A percentile compares a stretch with the other conserved stretches of the same genome.
These are phyloP conservation scores for Fonsecaea nubica DNA, from an alignment of 2,329 filamentous ascomycete genomes.

Conservation along the genomic window DNA sequence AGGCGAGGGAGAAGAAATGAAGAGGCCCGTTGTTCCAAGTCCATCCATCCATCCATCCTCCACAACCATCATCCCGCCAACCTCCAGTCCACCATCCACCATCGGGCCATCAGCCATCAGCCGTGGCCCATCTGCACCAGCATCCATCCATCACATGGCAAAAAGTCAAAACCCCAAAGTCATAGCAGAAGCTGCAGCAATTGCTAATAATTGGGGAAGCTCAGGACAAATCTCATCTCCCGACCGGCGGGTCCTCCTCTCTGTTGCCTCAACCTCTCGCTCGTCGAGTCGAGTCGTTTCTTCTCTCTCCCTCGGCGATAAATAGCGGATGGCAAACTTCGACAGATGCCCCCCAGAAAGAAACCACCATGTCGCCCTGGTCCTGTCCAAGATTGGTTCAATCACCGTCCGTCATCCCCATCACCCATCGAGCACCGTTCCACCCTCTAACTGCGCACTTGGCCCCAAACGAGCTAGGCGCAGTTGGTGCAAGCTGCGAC, in stretches of 20 bases:
- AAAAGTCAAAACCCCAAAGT: slow-evolving; percentile 2
- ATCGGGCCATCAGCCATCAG: neutral
- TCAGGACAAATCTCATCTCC: neutral
- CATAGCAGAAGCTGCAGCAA: neutral
- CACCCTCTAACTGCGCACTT: slow-evolving; percentile 1
- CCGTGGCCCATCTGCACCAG: neutral
- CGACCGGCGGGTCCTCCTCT: neutral
- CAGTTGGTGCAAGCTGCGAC: slow-evolving; percentile 8
- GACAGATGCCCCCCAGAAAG: neutral
- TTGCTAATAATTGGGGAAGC: neutral
- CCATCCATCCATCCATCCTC: neutral
- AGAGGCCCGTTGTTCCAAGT: neutral
- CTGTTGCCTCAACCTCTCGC: neutral
- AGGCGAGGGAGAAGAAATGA: slow-evolving; percentile 5
- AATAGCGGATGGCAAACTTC: neutral
- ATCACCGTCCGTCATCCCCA: slow-evolving; percentile 5
- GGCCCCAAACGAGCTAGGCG: slow-evolving; percentile 5
- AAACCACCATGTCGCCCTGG: neutral
- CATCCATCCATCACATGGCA: slow-evolving; percentile 15
- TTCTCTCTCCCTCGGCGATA: neutral
- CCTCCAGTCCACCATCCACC: neutral
- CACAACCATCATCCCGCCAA: neutral
- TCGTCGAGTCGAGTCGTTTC: neutral
- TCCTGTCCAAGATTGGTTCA: slow-evolving; percentile 1
- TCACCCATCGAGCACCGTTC: slow-evolving; percentile 1